phyloP scores from a whole-genome alignment of 352 stramenopile genomes.

The Globisporangium takayamanum region DNA sequence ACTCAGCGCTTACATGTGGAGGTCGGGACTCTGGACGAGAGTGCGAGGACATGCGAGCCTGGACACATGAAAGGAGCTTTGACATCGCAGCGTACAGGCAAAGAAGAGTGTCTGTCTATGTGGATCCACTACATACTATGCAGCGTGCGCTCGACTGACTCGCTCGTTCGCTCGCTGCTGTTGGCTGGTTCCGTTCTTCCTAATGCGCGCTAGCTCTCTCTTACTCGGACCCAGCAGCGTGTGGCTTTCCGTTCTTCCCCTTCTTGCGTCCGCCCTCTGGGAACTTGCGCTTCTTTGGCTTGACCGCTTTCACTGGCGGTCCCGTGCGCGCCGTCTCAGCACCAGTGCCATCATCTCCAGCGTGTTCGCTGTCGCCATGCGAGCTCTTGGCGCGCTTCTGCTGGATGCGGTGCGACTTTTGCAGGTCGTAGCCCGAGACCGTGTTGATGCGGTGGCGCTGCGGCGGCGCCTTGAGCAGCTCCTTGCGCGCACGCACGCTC shows the following conservation, averaged over 20 bases:
- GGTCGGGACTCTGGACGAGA: too few species aligned
- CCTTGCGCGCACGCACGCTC: constrained; percentile 55
- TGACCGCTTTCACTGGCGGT: not conserved
- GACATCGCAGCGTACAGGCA: too few species aligned
- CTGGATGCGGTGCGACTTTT: constrained; percentile 67
- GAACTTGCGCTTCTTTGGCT: constrained; percentile 12
- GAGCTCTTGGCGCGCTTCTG: constrained; percentile 14
- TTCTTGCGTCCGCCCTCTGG: constrained; percentile 3
- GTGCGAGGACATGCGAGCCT: too few species aligned
- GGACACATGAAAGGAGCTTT: too few species aligned
- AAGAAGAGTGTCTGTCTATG: too few species aligned
- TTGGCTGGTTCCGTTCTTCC: too few species aligned
- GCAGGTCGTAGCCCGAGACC: constrained; percentile 82
- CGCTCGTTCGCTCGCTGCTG: not conserved
- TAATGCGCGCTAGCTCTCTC: not conserved
- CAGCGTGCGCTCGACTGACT: too few species aligned
- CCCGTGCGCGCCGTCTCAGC: not conserved
- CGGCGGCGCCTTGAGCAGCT: constrained; percentile 74
- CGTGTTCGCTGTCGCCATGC: not conserved
- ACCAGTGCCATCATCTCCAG: not conserved
- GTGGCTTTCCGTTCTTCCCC: not conserved
- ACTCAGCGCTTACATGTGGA: too few species aligned
- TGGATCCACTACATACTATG: too few species aligned
- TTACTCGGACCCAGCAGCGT: not conserved
- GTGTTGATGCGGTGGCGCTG: constrained; percentile 76